A percentile compares a stretch with the other conserved stretches of the same genome.
Evolutionary conservation across 192 early-diverging fungal genomes (phyloP).

Genomic region (Gaertneriomyces sp.): DNA sequence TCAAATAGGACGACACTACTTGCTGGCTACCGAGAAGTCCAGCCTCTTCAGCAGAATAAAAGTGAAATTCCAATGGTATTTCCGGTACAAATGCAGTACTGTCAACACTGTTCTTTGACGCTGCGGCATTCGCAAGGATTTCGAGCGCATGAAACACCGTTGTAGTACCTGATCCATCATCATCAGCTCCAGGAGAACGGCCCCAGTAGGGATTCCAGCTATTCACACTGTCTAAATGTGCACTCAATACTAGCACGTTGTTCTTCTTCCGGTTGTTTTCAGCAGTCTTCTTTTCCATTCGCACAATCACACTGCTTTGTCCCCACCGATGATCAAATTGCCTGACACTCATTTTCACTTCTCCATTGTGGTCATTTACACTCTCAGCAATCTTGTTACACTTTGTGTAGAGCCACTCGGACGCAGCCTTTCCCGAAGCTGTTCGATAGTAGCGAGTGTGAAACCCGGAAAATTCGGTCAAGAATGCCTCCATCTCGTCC

Average conservation of each 20-base stretch:
- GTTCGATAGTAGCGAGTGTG: slow-evolving; percentile 3
- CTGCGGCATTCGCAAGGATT: not conserved
- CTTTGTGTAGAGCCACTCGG: slow-evolving; percentile 3
- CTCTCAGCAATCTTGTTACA: not conserved
- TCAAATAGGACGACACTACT: slow-evolving; percentile 38
- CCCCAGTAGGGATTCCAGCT: slow-evolving; percentile 3
- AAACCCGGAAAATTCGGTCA: not conserved
- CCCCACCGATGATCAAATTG: slow-evolving; percentile 4
- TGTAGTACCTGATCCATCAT: slow-evolving; percentile 86
- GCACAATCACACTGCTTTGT: not conserved
- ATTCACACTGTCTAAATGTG: slow-evolving; percentile 72
- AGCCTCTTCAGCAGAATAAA: slow-evolving; percentile 82
- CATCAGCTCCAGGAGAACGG: slow-evolving; percentile 69
- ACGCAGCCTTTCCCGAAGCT: not conserved
- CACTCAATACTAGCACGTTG: slow-evolving; percentile 64
- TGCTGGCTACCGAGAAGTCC: slow-evolving; percentile 80
- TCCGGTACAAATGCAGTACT: not conserved
- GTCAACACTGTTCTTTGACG: too few relatives aligned
- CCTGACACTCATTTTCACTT: not conserved
- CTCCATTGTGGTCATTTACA: not conserved
- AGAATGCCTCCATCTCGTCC: not conserved
- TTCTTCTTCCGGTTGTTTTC: not conserved
- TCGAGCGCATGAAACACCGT: slow-evolving; percentile 67
- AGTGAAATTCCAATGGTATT: slow-evolving; percentile 84
- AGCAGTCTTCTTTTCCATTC: not conserved